Conservation (phyloP, 164 flowering plant genomes). For the Annona cherimola region DNA sequence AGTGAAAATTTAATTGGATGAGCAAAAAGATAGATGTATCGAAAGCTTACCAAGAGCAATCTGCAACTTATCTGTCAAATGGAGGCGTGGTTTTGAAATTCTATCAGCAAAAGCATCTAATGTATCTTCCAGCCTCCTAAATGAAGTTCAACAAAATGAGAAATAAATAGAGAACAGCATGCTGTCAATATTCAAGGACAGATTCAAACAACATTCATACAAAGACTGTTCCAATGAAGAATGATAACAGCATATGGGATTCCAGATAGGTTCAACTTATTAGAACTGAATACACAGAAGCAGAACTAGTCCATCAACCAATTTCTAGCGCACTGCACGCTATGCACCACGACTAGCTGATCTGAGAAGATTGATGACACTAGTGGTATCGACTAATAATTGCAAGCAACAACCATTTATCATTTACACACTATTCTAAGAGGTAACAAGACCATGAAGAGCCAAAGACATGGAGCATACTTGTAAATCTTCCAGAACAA, state of each 20-base stretch:
- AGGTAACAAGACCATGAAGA: neutral
- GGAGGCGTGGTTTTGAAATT: constrained; percentile 82
- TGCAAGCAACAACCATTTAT: too few relatives aligned
- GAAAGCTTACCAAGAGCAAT: constrained; percentile 76
- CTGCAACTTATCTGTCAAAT: constrained; percentile 86
- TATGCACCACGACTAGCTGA: neutral
- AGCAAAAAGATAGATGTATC: neutral
- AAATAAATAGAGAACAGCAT: neutral
- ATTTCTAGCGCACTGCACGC: neutral
- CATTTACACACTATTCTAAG: neutral
- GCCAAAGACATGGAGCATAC: constrained; percentile 33
- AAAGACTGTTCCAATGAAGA: neutral
- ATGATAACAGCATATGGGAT: neutral
- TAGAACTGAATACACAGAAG: neutral
- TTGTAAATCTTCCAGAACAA: constrained; percentile 78
- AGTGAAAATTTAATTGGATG: neutral
- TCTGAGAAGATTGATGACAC: neutral
- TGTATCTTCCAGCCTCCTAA: constrained; percentile 79
- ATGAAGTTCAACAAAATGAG: neutral
- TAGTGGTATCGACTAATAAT: neutral
- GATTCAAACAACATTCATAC: neutral
- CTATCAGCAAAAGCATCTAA: constrained; percentile 87
- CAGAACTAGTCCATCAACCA: neutral
- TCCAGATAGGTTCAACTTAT: neutral
- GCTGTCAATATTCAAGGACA: neutral